These are phyloP conservation scores for Rhodomyrtus tomentosa DNA, from an alignment of 345 rosid species.

Conservation along the genomic window DNA sequence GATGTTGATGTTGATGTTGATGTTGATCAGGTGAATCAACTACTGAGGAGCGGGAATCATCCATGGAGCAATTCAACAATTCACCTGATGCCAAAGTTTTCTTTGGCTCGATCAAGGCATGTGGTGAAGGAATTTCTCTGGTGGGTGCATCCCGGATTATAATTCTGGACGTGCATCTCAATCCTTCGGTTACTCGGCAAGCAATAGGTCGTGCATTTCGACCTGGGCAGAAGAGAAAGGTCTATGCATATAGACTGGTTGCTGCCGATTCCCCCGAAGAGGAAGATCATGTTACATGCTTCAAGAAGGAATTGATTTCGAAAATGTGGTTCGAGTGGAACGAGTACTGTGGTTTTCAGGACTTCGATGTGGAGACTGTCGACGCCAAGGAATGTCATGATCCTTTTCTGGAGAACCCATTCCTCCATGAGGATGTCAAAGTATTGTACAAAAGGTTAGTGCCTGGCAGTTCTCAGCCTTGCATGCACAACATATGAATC, in stretches of 20 bases:
- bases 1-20: too few relatives aligned
- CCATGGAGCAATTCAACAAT: slow-evolving; percentile 75
- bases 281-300: slow-evolving; percentile 52
- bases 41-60: slow-evolving; percentile 53
- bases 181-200: slow-evolving; percentile 98
- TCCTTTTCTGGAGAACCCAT: slow-evolving; percentile 45
- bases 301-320: slow-evolving; percentile 64
- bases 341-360: slow-evolving; percentile 39
- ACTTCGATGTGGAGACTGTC: slow-evolving; percentile 37
- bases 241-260: slow-evolving; percentile 56
- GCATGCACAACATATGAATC: not conserved
- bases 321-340: slow-evolving; percentile 98
- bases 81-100: slow-evolving; percentile 66
- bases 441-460: slow-evolving; percentile 64
- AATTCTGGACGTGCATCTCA: slow-evolving; percentile 76
- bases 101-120: slow-evolving; percentile 86
- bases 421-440: slow-evolving; percentile 46
- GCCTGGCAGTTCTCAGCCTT: not conserved
- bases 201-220: slow-evolving; percentile 84
- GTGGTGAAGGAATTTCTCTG: slow-evolving; percentile 93
- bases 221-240: slow-evolving; percentile 80
- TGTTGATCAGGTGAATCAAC: slow-evolving; percentile 68
- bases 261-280: slow-evolving; percentile 81
- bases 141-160: slow-evolving; percentile 84
- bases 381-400: slow-evolving; percentile 50